Percentiles rank a stretch among this genome's conserved stretches.
These are phyloP conservation scores for Monosporascus ibericus DNA, from an alignment of 2,329 filamentous ascomycete species.

Conservation along the genomic window DNA sequence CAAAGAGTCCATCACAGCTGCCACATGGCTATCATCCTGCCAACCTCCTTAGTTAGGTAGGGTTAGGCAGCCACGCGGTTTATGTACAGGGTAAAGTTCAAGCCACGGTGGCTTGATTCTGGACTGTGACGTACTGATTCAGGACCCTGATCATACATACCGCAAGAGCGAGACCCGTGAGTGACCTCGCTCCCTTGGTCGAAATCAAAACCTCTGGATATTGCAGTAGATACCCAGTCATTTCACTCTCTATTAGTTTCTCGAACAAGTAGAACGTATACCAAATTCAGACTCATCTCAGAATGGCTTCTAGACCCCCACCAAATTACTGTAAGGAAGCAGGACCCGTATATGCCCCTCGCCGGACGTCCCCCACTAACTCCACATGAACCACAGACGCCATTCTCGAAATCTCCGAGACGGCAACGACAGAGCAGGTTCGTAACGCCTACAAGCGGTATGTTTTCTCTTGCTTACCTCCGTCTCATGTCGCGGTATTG, in stretches of 20 bases:
- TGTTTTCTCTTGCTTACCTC: constrained; percentile 3
- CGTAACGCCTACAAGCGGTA: constrained; percentile 92
- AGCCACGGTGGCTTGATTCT: neutral
- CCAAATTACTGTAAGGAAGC: constrained; percentile 52
- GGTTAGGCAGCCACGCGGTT: no score
- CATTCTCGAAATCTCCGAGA: constrained; percentile 66
- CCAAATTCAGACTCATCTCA: constrained; percentile 25
- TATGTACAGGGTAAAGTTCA: no score
- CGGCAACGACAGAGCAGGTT: constrained; percentile 75
- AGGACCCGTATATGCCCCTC: neutral
- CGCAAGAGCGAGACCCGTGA: no score
- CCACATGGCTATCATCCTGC: no score
- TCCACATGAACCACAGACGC: constrained; percentile 48
- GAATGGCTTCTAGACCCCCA: constrained; percentile 32
- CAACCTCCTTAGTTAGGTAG: no score
- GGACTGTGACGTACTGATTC: neutral
- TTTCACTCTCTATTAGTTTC: neutral
- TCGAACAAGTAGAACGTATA: neutral
- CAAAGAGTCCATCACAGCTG: no score
- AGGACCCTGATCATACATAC: no score
- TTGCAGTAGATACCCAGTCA: no score
- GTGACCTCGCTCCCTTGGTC: no score
- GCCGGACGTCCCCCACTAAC: constrained; percentile 11
- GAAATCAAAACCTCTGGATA: no score
- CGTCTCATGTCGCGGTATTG: neutral